Conservation (phyloP, 805 yeast species). For the Candida maltosa region DNA sequence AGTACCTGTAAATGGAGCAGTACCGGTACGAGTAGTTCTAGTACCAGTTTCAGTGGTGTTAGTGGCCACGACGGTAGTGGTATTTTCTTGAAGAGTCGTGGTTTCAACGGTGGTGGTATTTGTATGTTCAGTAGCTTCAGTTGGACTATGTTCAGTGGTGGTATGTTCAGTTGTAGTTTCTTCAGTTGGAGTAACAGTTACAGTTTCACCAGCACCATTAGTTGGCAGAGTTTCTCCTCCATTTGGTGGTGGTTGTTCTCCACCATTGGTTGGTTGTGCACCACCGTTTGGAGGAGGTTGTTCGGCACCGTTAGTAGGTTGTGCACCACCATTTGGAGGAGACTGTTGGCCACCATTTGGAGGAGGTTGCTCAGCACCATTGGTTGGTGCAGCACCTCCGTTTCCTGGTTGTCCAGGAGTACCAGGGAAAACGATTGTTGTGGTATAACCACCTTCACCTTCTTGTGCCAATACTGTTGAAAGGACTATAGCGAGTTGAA, state of each 20-base stretch:
- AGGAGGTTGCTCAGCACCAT: not conserved
- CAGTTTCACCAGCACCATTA: constrained; percentile 4
- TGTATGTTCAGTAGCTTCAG: no score
- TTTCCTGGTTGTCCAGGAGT: not conserved
- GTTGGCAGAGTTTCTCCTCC: constrained; percentile 1
- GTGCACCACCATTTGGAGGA: not conserved
- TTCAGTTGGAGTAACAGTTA: not conserved
- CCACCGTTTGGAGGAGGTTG: constrained; percentile 1
- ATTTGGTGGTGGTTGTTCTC: not conserved
- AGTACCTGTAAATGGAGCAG: not conserved
- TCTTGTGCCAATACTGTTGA: not conserved
- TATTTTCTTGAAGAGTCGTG: not conserved
- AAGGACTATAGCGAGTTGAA: not conserved
- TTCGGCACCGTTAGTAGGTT: not conserved
- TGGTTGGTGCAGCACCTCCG: not conserved
- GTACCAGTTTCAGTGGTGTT: not conserved
- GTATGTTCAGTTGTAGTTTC: constrained; percentile 5
- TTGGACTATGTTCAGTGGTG: no score
- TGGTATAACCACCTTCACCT: not conserved
- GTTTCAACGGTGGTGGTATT: not conserved
- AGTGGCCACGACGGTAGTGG: not conserved
- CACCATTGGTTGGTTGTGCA: not conserved
- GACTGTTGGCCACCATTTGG: not conserved
- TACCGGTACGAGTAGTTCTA: constrained; percentile 1
- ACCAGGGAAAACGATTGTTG: not conserved